A percentile compares a stretch with the other conserved stretches of the same genome.
These are phyloP conservation scores for Naematelia encephala DNA, from an alignment of 768 basidiomycete genomes.

Conservation along the genomic window DNA sequence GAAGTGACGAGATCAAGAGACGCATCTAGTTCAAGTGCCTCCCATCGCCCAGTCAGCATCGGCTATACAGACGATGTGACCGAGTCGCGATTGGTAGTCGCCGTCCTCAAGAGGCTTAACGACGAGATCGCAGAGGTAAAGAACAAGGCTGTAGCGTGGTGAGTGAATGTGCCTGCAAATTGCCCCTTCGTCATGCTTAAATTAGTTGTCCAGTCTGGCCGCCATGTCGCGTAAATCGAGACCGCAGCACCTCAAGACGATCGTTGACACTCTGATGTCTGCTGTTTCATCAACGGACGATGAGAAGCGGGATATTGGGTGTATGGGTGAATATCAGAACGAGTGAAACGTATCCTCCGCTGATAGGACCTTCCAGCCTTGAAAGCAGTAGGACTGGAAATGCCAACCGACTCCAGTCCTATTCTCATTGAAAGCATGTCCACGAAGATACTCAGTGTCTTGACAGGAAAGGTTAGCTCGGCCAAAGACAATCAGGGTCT, in stretches of 20 bases:
- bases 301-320: constrained; percentile 88
- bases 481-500: constrained; percentile 48
- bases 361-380: constrained; percentile 60
- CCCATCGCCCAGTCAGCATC: constrained; percentile 58
- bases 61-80: constrained; percentile 68
- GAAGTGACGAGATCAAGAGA: neutral
- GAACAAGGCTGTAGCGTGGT: constrained; percentile 96
- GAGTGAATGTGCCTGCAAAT: constrained; percentile 32
- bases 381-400: constrained; percentile 89
- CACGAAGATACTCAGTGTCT: neutral
- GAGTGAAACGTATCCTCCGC: neutral
- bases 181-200: neutral
- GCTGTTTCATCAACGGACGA: constrained; percentile 84
- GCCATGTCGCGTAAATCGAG: constrained; percentile 83
- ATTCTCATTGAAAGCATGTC: neutral
- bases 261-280: constrained; percentile 83
- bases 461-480: constrained; percentile 54
- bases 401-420: constrained; percentile 69
- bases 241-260: constrained; percentile 72
- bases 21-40: constrained; percentile 48
- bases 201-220: constrained; percentile 62
- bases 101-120: constrained; percentile 72
- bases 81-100: constrained; percentile 77
- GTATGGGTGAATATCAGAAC: constrained; percentile 62
- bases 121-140: constrained; percentile 98